These are phyloP conservation scores for Cucumis hystrix DNA, from an alignment of 306 rosid genomes.

Conservation along the genomic window DNA sequence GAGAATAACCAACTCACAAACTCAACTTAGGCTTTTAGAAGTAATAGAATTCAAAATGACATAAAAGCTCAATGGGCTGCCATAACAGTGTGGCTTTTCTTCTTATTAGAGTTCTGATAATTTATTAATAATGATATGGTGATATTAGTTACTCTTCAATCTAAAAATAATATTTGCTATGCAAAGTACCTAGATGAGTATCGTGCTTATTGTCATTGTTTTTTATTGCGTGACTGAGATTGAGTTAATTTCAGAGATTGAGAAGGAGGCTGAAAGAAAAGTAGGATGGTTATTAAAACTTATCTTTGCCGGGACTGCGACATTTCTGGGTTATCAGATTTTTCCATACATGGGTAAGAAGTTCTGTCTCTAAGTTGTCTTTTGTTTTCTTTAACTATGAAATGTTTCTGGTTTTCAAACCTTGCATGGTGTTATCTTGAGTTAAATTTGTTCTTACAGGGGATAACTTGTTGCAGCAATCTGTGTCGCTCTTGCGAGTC, in stretches of 20 bases:
- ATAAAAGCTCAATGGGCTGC: too few species aligned
- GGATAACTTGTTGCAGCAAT: conserved; percentile 83
- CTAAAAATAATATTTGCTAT: background rate
- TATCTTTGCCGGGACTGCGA: conserved; percentile 70
- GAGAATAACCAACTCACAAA: too few species aligned
- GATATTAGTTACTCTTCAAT: background rate
- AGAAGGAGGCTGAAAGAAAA: conserved; percentile 70
- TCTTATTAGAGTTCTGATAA: background rate
- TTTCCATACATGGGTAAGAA: conserved; percentile 79
- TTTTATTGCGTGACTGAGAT: background rate
- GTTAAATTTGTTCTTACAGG: conserved; percentile 27
- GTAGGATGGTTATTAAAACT: conserved; percentile 73
- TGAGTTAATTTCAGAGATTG: conserved; percentile 48
- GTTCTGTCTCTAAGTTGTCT: background rate
- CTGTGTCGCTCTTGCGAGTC: conserved; percentile 71
- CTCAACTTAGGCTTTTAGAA: too few species aligned
- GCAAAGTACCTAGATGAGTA: background rate
- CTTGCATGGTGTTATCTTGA: background rate
- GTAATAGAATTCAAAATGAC: too few species aligned
- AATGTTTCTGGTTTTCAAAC: background rate
- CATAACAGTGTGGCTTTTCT: background rate
- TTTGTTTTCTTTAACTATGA: background rate
- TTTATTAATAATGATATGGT: background rate
- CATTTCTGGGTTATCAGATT: conserved; percentile 51
- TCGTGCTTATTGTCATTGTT: background rate